Conservation (phyloP, 1,139 yeast species). For the Sugiyamaella paludigena region DNA sequence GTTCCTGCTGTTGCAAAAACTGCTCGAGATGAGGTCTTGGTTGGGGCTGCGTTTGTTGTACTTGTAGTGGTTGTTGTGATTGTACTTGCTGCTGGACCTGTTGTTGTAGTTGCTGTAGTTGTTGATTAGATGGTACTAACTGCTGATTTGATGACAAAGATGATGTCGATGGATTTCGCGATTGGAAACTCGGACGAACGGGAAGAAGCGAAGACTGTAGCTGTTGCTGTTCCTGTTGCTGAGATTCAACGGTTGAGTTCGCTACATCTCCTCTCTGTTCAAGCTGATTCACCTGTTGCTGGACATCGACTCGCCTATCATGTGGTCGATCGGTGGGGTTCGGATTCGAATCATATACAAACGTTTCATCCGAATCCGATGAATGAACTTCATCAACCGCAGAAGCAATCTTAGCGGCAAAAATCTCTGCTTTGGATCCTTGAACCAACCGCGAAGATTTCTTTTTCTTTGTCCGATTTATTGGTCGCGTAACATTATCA, state of each 20-base stretch:
- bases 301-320: too few species aligned
- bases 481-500: conserved; percentile 31
- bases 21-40: neutral
- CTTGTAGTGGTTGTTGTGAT: conserved; percentile 13
- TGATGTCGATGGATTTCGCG: conserved; percentile 30
- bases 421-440: conserved; percentile 75
- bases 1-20: neutral
- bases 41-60: neutral
- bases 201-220: conserved; percentile 25
- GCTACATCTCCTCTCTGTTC: conserved; percentile 36
- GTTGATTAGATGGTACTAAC: conserved; percentile 8
- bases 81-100: conserved; percentile 18
- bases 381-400: conserved; percentile 89
- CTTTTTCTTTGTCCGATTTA: conserved; percentile 27
- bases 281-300: too few species aligned
- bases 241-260: conserved; percentile 7
- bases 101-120: conserved; percentile 17
- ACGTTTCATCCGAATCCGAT: conserved; percentile 88
- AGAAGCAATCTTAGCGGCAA: conserved; percentile 90
- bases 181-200: conserved; percentile 25
- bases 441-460: conserved; percentile 25
- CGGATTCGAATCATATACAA: conserved; percentile 73
- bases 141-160: conserved; percentile 20
- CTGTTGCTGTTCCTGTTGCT: conserved; percentile 11
- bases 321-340: conserved; percentile 25